These are phyloP conservation scores for Fraxinus platypoda DNA, from an alignment of 305 asterid species.

Conservation along the genomic window DNA sequence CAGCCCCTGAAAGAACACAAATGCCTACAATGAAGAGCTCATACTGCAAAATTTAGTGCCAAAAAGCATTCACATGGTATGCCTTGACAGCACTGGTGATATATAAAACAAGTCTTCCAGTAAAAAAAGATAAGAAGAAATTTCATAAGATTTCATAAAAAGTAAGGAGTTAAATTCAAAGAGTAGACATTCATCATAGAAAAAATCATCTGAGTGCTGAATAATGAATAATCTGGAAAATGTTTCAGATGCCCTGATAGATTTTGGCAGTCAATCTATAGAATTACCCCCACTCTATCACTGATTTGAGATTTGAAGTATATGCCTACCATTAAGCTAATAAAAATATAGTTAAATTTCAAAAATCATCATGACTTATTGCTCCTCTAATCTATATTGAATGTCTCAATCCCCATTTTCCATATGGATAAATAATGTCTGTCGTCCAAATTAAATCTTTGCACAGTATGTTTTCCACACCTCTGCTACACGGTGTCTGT, in stretches of 20 bases:
- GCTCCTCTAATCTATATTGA: background rate
- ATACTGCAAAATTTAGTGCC: background rate
- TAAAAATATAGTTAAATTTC: background rate
- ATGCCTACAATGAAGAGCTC: background rate
- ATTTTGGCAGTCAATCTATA: background rate
- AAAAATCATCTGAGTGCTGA: background rate
- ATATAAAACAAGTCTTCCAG: background rate
- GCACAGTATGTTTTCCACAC: background rate
- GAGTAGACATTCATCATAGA: background rate
- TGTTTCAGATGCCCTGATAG: background rate
- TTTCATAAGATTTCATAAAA: background rate
- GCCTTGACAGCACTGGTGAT: background rate
- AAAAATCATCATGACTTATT: background rate
- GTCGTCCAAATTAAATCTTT: background rate
- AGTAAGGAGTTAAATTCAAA: background rate
- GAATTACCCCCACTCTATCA: background rate
- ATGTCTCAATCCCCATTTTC: background rate
- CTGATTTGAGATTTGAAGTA: background rate
- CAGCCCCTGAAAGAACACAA: slow-evolving; percentile 35
- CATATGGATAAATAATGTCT: background rate
- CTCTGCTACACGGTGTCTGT: background rate
- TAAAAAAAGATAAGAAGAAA: background rate
- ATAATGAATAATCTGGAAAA: background rate
- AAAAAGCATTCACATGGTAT: background rate
- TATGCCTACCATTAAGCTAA: background rate